These are phyloP conservation scores for Penicillium arizonense DNA, from an alignment of 495 filamentous ascomycete species.

Conservation along the genomic window DNA sequence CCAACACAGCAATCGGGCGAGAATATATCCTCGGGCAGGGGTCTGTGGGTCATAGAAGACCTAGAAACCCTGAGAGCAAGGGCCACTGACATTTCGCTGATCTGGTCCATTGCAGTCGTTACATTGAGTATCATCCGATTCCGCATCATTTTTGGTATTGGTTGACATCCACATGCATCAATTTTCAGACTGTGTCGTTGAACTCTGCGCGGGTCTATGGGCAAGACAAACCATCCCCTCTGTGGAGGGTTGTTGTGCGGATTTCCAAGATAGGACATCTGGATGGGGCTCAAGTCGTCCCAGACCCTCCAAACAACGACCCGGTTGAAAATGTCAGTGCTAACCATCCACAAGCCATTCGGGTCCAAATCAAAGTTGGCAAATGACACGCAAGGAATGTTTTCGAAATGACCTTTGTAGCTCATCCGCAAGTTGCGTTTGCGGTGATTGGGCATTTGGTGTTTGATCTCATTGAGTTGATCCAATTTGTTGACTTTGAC, in stretches of 20 bases:
- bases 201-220: constrained; percentile 49
- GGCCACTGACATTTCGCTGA: constrained; percentile 28
- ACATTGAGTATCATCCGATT: constrained; percentile 29
- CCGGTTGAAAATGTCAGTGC: constrained; percentile 68
- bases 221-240: constrained; percentile 50
- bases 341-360: constrained; percentile 67
- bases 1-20: constrained; percentile 25
- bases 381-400: constrained; percentile 81
- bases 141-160: constrained; percentile 15
- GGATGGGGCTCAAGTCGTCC: constrained; percentile 33
- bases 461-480: constrained; percentile 27
- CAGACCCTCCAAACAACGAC: constrained; percentile 69
- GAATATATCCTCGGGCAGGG: constrained; percentile 30
- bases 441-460: constrained; percentile 32
- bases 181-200: constrained; percentile 26
- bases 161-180: constrained; percentile 48
- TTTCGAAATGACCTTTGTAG: constrained; percentile 51
- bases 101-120: constrained; percentile 19
- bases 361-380: constrained; percentile 60
- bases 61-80: background rate
- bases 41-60: background rate
- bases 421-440: constrained; percentile 39
- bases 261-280: constrained; percentile 29
- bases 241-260: constrained; percentile 11
- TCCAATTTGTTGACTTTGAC: constrained; percentile 24